A percentile compares a stretch with the other conserved stretches of the same genome.
These are phyloP conservation scores for Septoria linicola DNA, from an alignment of 2,329 filamentous ascomycete genomes.

Conservation along the genomic window DNA sequence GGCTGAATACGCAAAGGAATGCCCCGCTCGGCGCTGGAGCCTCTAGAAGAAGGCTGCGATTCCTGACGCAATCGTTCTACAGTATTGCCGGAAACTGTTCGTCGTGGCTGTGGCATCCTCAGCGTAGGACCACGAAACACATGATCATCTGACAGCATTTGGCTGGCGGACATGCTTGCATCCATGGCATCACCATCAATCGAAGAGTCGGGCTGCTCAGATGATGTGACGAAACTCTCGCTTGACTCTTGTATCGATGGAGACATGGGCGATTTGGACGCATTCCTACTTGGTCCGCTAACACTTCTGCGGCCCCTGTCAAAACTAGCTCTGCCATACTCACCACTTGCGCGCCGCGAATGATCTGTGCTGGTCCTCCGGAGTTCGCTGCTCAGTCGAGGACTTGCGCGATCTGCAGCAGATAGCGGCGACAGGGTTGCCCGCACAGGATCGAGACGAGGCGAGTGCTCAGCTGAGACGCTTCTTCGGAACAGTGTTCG, in stretches of 20 bases:
- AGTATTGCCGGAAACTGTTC: slow-evolving; percentile 24
- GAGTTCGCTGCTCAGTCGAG: slow-evolving; percentile 46
- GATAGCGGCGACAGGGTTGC: slow-evolving; percentile 47
- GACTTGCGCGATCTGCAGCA: slow-evolving; percentile 39
- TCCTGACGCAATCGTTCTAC: slow-evolving; percentile 34
- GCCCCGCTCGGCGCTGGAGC: slow-evolving; percentile 29
- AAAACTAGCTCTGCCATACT: slow-evolving; percentile 37
- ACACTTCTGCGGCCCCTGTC: slow-evolving; percentile 58
- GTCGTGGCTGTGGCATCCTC: slow-evolving; percentile 27
- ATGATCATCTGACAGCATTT: slow-evolving; percentile 82
- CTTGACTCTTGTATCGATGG: slow-evolving; percentile 62
- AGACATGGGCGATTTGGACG: slow-evolving; percentile 50
- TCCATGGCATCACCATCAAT: slow-evolving; percentile 21
- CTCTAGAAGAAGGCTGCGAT: slow-evolving; percentile 41
- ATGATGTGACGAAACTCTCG: slow-evolving; percentile 63
- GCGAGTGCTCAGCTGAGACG: slow-evolving; percentile 18
- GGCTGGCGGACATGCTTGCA: slow-evolving; percentile 69
- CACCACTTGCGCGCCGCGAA: slow-evolving; percentile 36
- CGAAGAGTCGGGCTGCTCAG: slow-evolving; percentile 31
- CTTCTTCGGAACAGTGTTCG: slow-evolving; percentile 6
- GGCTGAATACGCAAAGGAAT: slow-evolving; percentile 32
- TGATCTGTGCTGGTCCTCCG: slow-evolving; percentile 42
- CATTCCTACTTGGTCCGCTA: slow-evolving; percentile 55
- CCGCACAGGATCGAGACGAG: slow-evolving; percentile 41
- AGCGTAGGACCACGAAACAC: slow-evolving; percentile 82